Evolutionary conservation across 2,329 filamentous ascomycete genomes (phyloP), one percentile per base, ranked within the genome.

Genomic region (Gyromitra esculenta): DNA sequence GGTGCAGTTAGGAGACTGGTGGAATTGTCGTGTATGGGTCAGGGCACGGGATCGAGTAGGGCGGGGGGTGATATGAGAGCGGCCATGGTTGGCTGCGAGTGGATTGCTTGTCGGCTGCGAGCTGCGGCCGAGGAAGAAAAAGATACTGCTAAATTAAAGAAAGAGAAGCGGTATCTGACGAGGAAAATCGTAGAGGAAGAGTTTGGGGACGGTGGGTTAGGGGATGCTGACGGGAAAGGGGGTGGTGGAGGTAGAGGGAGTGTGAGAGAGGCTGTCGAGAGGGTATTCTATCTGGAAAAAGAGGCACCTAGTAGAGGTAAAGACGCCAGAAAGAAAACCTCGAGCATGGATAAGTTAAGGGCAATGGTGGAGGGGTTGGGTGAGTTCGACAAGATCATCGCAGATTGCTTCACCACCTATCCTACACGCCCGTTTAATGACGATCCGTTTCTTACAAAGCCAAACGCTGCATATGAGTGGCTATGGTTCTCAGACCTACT

Each of bases 391-490:
- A 89, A 91, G 75, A 91, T 96, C 81, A 87, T 95, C 82, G 90
- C 89, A 63, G 85, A 98, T 78, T 91, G 96, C 80, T 97, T 97
- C 82, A 87, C 91, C 25, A 88, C 92, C 79, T 99, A 97, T 83
- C 94, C 95, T 0, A 90, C 89, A 54, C 92, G 94, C 80, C 90
- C 94, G 21, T 99, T 92, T 84, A 96, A 97, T 84, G 96, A 99
- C 82, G 96, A 99, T 83, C 91, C 91, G 0, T 91, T 93, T 80
- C 89, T 99, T 41, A 92, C 91, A 43, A 99, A 99, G 82, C 96
- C 96, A 0, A 90, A 91, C 79, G 85, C 88, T 0, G 93, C 93
- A 0, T 97, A 97, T 83, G 95, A 97, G 81, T 99, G 96, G 96
- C 88, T 99, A 71, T 87, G 96, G 83, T 98, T 99, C 84, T 92